Evolutionary conservation across 768 basidiomycete genomes (phyloP).

Genomic region (Termitomyces sp.): DNA sequence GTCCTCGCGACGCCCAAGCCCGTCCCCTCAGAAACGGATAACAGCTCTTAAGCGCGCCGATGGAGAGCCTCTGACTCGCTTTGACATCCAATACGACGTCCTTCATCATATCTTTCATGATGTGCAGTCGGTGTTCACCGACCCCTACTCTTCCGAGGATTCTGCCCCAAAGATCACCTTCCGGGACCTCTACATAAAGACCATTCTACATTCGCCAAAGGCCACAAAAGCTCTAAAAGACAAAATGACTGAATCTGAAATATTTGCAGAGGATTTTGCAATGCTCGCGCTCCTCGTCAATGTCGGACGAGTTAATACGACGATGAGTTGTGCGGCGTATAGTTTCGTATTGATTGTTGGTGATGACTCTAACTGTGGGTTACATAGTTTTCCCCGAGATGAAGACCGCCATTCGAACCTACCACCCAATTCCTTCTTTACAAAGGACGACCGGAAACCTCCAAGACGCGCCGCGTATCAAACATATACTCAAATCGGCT

Average conservation of each 20-base stretch:
- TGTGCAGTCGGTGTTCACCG: slow-evolving; percentile 47
- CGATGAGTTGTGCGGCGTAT: slow-evolving; percentile 65
- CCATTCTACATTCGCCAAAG: slow-evolving; percentile 52
- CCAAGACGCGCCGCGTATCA: slow-evolving; percentile 89
- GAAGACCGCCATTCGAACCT: slow-evolving; percentile 85
- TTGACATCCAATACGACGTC: slow-evolving; percentile 75
- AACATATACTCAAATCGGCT: too few species aligned
- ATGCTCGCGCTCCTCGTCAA: slow-evolving; percentile 72
- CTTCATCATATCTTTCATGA: slow-evolving; percentile 74
- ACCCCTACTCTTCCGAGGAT: slow-evolving; percentile 27
- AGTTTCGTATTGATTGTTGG: slow-evolving; percentile 6
- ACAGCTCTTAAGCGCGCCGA: slow-evolving; percentile 50
- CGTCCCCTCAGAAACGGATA: slow-evolving; percentile 31
- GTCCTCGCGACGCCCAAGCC: slow-evolving; percentile 36
- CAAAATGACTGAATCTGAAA: slow-evolving; percentile 56
- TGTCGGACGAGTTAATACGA: slow-evolving; percentile 77
- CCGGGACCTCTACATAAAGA: slow-evolving; percentile 51
- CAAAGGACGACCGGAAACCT: slow-evolving; percentile 86
- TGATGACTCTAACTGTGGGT: slow-evolving; percentile 1
- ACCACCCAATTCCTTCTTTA: slow-evolving; percentile 86
- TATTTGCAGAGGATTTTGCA: slow-evolving; percentile 64
- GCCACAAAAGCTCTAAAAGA: slow-evolving; percentile 67
- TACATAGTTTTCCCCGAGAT: slow-evolving; percentile 72
- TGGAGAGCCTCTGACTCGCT: slow-evolving; percentile 60
- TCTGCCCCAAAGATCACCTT: slow-evolving; percentile 40